These are phyloP conservation scores for Paspalum vaginatum DNA, from an alignment of 176 grass and related monocot genomes.

Conservation along the genomic window DNA sequence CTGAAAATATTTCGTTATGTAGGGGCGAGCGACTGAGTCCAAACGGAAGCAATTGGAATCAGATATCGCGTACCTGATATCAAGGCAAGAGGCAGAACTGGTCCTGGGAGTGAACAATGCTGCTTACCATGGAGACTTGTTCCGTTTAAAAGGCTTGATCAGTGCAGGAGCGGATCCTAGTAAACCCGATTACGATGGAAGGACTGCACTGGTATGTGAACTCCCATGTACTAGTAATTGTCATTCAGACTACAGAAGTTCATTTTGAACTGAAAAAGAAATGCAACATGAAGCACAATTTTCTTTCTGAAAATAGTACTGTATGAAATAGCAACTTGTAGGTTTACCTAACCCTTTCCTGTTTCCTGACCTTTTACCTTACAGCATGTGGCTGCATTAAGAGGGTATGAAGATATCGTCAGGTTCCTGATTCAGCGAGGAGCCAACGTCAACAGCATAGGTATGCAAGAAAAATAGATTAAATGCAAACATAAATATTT, in stretches of 20 bases:
- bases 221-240: neutral
- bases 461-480: constrained; percentile 28
- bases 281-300: neutral
- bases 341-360: neutral
- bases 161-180: constrained; percentile 88
- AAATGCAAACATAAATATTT: neutral
- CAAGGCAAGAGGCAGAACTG: constrained; percentile 82
- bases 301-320: neutral
- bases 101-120: constrained; percentile 76
- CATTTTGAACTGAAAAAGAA: neutral
- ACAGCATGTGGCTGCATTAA: constrained; percentile 81
- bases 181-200: constrained; percentile 77
- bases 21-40: constrained; percentile 54
- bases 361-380: neutral
- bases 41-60: constrained; percentile 69
- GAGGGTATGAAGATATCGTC: constrained; percentile 78
- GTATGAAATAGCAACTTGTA: too few species aligned
- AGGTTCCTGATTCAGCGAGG: constrained; percentile 79
- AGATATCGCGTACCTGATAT: constrained; percentile 73
- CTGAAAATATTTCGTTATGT: neutral
- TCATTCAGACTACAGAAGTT: constrained; percentile 4
- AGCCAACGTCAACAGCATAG: constrained; percentile 70
- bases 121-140: constrained; percentile 77
- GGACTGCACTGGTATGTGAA: constrained; percentile 72
- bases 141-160: constrained; percentile 68